Conservation (phyloP, 2,329 filamentous ascomycete genomes). For the Sordariomycetes sp. region DNA sequence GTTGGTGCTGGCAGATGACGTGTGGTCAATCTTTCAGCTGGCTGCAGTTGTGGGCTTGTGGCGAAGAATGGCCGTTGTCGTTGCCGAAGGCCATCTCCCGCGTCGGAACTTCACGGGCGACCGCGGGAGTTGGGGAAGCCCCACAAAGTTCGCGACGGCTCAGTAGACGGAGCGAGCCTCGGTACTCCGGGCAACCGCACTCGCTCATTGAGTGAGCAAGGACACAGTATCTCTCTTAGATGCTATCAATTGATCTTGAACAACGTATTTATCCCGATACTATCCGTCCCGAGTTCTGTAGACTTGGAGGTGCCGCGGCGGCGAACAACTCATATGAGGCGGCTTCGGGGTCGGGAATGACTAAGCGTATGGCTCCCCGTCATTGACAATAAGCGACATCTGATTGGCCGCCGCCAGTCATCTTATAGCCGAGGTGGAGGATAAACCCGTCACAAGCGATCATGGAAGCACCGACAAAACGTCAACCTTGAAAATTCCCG, state of each 20-base stretch:
- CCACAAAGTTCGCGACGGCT: not conserved
- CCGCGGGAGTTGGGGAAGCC: not conserved
- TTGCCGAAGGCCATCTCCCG: not conserved
- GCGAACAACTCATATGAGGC: not conserved
- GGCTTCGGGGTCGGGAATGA: not conserved
- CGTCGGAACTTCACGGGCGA: not conserved
- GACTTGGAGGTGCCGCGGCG: not conserved
- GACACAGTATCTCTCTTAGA: not conserved
- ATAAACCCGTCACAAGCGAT: slow-evolving; percentile 2
- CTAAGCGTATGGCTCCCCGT: not conserved
- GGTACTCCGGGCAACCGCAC: not conserved
- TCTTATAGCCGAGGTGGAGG: slow-evolving; percentile 4
- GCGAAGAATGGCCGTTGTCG: not conserved
- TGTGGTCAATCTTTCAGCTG: not conserved
- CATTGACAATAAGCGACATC: slow-evolving; percentile 2
- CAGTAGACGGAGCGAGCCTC: not conserved
- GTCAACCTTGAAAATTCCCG: slow-evolving; percentile 5
- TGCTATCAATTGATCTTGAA: not conserved
- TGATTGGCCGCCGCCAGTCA: slow-evolving; percentile 1
- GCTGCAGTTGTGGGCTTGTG: not conserved
- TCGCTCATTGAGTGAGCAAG: not conserved
- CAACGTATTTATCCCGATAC: not conserved
- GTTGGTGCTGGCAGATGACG: not conserved
- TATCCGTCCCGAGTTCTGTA: not conserved
- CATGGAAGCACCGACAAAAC: slow-evolving; percentile 2